phyloP scores from a whole-genome alignment of 352 stramenopile species.

The Globisporangium takayamanum region DNA sequence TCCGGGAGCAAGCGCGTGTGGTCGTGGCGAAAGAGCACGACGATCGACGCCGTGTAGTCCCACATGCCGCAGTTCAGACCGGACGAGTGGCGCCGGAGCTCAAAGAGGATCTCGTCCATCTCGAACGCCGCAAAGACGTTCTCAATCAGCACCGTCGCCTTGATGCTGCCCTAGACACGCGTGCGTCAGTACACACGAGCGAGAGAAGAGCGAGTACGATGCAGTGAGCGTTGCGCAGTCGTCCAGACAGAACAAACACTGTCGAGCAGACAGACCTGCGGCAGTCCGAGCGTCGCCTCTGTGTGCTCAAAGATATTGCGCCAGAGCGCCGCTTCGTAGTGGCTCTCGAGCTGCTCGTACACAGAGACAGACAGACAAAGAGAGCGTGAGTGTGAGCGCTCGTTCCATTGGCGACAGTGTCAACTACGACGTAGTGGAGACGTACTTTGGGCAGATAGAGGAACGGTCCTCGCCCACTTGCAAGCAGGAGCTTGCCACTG shows the following conservation, averaged over 20 bases:
- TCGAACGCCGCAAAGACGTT: slow-evolving; percentile 96
- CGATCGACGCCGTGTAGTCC: slow-evolving; percentile 96
- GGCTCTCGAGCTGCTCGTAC: slow-evolving; percentile 70
- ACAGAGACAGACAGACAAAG: background rate
- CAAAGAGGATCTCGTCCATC: slow-evolving; percentile 96
- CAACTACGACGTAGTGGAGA: background rate
- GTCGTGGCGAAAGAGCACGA: slow-evolving; percentile 90
- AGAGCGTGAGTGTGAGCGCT: background rate
- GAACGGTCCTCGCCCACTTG: slow-evolving; percentile 82
- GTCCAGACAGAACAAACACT: too few species aligned
- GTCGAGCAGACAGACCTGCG: slow-evolving; percentile 32
- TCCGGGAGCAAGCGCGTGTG: slow-evolving; percentile 88
- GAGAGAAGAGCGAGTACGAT: background rate
- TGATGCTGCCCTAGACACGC: slow-evolving; percentile 52
- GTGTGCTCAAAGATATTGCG: slow-evolving; percentile 92
- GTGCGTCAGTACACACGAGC: background rate
- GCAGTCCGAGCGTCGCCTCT: slow-evolving; percentile 83
- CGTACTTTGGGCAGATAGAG: slow-evolving; percentile 91
- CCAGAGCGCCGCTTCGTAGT: slow-evolving; percentile 93
- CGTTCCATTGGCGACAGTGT: background rate
- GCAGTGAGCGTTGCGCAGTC: background rate
- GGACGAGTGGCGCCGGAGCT: slow-evolving; percentile 91
- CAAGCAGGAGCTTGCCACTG: slow-evolving; percentile 67
- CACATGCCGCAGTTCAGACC: slow-evolving; percentile 97
- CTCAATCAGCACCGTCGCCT: slow-evolving; percentile 93